Conservation (phyloP, 768 basidiomycete species). For the Leccinum aurantiacum region DNA sequence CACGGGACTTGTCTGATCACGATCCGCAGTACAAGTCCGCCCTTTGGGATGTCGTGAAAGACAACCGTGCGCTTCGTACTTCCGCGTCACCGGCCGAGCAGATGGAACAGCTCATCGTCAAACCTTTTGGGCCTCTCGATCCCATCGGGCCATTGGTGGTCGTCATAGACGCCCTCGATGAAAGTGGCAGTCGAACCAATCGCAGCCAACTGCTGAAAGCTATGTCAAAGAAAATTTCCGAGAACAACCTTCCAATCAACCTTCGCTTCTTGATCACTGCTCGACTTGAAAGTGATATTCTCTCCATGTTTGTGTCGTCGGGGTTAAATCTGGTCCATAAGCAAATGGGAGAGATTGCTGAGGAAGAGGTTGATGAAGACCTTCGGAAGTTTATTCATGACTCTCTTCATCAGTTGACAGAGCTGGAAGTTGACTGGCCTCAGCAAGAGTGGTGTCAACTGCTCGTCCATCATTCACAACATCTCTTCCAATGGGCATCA, state of each 20-base stretch:
- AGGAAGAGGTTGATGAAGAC: neutral
- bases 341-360: neutral
- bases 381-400: neutral
- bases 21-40: no score
- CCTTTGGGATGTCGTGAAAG: no score
- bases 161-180: neutral
- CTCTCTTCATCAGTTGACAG: neutral
- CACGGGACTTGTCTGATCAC: no score
- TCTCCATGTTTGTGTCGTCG: neutral
- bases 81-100: neutral
- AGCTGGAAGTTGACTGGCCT: neutral
- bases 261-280: no score
- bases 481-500: neutral
- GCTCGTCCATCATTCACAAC: neutral
- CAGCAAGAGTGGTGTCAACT: neutral
- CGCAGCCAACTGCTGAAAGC: neutral
- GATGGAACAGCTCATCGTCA: neutral
- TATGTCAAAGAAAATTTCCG: neutral
- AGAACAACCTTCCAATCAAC: neutral
- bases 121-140: neutral
- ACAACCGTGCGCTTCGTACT: no score
- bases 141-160: neutral
- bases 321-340: neutral
- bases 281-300: neutral
- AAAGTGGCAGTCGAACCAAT: neutral